phyloP scores from a whole-genome alignment of 108 stramenopile genomes.

The Asterionellopsis glacialis region DNA sequence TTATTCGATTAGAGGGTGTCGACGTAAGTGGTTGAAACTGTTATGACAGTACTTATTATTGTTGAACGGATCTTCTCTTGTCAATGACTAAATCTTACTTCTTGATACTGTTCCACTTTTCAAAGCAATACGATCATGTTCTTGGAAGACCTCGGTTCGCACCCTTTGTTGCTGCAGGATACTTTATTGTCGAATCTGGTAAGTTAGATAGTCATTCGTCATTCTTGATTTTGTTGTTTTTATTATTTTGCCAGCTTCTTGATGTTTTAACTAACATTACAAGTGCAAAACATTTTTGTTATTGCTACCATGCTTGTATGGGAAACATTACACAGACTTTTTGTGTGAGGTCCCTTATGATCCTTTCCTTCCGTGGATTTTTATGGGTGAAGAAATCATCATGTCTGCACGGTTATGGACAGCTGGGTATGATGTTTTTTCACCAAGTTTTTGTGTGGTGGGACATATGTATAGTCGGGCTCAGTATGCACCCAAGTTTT shows the following conservation, averaged over 20 bases:
- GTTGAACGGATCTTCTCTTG: not conserved
- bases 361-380: constrained; percentile 92
- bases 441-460: constrained; percentile 77
- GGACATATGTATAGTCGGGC: constrained; percentile 81
- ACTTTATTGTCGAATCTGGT: constrained; percentile 77
- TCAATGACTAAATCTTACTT: not conserved
- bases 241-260: not conserved
- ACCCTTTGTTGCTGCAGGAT: constrained; percentile 92
- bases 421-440: constrained; percentile 88
- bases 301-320: too few relatives aligned
- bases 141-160: constrained; percentile 6
- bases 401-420: constrained; percentile 83
- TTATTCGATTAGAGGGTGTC: constrained; percentile 41
- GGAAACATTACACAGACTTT: constrained; percentile 35
- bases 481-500: not conserved
- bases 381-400: constrained; percentile 97
- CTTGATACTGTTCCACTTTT: not conserved
- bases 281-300: too few relatives aligned
- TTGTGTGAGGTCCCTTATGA: constrained; percentile 87
- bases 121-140: constrained; percentile 2
- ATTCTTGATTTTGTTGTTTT: not conserved
- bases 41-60: not conserved
- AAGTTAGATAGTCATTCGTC: not conserved
- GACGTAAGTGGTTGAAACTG: not conserved
- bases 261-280: not conserved